A percentile compares a stretch with the other conserved stretches of the same genome.
phyloP scores from a whole-genome alignment of 495 filamentous ascomycete genomes.

The Niebla homalea region DNA sequence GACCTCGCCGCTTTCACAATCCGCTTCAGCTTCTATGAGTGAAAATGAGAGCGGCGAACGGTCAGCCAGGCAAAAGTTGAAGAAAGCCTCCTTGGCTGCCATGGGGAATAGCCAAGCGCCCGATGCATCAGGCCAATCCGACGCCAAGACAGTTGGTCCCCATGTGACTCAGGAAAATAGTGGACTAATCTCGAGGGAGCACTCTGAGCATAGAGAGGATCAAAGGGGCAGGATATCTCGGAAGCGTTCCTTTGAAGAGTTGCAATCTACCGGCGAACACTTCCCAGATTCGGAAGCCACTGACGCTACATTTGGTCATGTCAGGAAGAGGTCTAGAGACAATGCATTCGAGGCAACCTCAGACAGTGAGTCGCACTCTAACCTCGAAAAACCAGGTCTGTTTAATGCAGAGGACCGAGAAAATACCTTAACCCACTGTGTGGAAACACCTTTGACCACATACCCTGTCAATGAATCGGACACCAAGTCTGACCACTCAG shows the following conservation, averaged over 20 bases:
- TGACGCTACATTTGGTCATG: slow-evolving; percentile 18
- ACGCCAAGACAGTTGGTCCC: slow-evolving; percentile 1
- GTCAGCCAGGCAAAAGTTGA: slow-evolving; percentile 47
- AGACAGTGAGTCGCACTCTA: too few species aligned
- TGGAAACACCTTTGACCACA: too few species aligned
- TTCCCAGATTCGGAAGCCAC: neutral
- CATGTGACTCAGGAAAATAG: neutral
- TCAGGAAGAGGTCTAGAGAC: slow-evolving; percentile 37
- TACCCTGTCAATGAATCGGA: too few species aligned
- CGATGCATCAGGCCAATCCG: neutral
- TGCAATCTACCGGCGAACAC: slow-evolving; percentile 22
- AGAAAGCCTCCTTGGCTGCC: slow-evolving; percentile 44
- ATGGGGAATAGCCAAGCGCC: slow-evolving; percentile 5
- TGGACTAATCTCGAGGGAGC: neutral
- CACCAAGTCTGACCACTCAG: too few species aligned
- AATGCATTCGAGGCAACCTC: neutral
- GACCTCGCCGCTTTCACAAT: neutral
- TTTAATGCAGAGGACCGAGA: too few species aligned
- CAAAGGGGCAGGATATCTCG: neutral
- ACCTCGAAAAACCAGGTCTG: too few species aligned
- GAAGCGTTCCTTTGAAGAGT: slow-evolving; percentile 16
- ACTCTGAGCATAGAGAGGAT: neutral
- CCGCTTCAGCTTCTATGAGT: slow-evolving; percentile 13
- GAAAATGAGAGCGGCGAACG: slow-evolving; percentile 41
- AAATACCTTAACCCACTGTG: too few species aligned